Percentiles rank a stretch among this genome's conserved stretches.
Evolutionary conservation across 164 flowering plant genomes (phyloP).

Genomic region (Kalanchoe fedtschenkoi): DNA sequence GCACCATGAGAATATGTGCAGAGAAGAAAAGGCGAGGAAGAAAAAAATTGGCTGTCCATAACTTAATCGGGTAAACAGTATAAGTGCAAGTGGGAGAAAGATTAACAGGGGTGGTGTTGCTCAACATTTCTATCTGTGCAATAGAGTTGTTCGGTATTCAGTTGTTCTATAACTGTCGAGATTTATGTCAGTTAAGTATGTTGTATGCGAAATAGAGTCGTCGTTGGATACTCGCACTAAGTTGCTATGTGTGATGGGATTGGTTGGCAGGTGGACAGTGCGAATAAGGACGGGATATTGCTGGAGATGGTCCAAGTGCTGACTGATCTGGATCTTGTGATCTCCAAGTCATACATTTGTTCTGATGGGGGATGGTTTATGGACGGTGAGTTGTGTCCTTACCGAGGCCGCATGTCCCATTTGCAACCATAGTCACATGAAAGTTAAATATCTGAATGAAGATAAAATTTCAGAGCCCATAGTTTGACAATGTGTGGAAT

Average conservation of each 20-base stretch:
- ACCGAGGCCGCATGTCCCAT: neutral
- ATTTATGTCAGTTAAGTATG: neutral
- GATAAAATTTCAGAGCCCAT: neutral
- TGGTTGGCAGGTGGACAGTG: slow-evolving; percentile 64
- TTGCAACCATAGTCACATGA: neutral
- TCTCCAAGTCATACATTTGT: slow-evolving; percentile 80
- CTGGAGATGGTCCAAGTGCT: slow-evolving; percentile 90
- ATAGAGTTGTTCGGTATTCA: neutral
- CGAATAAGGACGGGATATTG: slow-evolving; percentile 70
- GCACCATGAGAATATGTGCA: too few species aligned
- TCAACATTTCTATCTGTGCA: neutral
- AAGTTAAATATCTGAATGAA: neutral
- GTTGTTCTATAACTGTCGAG: neutral
- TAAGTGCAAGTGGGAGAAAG: too few species aligned
- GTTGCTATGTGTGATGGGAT: too few species aligned
- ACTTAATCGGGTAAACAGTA: too few species aligned
- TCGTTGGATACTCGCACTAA: too few species aligned
- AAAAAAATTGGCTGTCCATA: too few species aligned
- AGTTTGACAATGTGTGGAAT: slow-evolving; percentile 61
- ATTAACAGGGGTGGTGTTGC: too few species aligned
- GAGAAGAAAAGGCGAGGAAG: too few species aligned
- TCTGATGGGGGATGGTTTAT: slow-evolving; percentile 95
- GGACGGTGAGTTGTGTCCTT: slow-evolving; percentile 56
- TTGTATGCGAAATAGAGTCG: neutral
- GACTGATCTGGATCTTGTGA: slow-evolving; percentile 83